A percentile compares a stretch with the other conserved stretches of the same genome.
Evolutionary conservation across 2,329 filamentous ascomycete genomes (phyloP).

Genomic region (Onygenales sp.): DNA sequence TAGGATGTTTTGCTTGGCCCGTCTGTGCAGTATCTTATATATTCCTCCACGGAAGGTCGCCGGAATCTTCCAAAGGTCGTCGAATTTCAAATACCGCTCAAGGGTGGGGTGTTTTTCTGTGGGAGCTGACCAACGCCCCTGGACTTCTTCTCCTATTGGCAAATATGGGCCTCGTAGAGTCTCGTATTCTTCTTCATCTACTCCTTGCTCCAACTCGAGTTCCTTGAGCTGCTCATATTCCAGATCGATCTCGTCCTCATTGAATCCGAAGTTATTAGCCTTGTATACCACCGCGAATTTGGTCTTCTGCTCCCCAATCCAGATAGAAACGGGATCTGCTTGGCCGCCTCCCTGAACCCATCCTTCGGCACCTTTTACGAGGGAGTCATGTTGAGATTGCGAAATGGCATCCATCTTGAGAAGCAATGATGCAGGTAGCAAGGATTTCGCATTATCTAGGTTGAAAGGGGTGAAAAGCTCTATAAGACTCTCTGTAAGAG

Average conservation of each 20-base stretch:
- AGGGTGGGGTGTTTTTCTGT: constrained; percentile 27
- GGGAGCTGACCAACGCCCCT: constrained; percentile 12
- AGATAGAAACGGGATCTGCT: constrained; percentile 38
- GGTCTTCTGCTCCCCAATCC: constrained; percentile 47
- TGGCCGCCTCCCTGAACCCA: constrained; percentile 31
- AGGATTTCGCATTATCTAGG: constrained; percentile 22
- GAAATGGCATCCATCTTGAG: constrained; percentile 50
- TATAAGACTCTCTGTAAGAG: constrained; percentile 32
- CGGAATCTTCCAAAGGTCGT: constrained; percentile 55
- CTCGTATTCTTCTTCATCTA: constrained; percentile 47
- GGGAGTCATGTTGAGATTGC: constrained; percentile 51
- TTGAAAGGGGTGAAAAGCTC: constrained; percentile 36
- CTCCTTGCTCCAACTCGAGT: constrained; percentile 47
- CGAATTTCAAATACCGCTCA: constrained; percentile 21
- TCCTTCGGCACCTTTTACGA: constrained; percentile 41
- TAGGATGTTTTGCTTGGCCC: constrained; percentile 41
- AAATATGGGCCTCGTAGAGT: constrained; percentile 39
- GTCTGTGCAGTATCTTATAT: constrained; percentile 55
- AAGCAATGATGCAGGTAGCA: constrained; percentile 49
- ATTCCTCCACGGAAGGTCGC: constrained; percentile 49
- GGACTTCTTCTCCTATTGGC: constrained; percentile 33
- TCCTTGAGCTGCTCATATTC: constrained; percentile 54
- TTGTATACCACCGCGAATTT: constrained; percentile 36
- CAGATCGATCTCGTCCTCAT: constrained; percentile 51
- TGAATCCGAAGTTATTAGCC: constrained; percentile 42